Evolutionary conservation across 352 stramenopile species (phyloP).

Genomic region (Plasmopara viticola): DNA sequence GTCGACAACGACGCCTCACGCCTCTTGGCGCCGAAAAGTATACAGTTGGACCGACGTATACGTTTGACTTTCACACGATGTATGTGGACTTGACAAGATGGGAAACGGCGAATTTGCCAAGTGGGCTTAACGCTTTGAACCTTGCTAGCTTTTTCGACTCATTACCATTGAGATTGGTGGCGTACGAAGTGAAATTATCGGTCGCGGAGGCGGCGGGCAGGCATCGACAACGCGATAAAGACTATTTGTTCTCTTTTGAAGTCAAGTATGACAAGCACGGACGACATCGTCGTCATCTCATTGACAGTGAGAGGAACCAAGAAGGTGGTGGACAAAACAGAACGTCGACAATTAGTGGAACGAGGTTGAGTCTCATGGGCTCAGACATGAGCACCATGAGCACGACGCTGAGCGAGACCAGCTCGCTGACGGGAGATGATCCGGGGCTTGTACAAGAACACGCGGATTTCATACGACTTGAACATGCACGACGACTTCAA

Average conservation of each 20-base stretch:
- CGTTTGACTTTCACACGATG: conserved; percentile 88
- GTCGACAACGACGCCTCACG: conserved; percentile 34
- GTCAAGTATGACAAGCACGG: conserved; percentile 41
- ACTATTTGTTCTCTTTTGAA: conserved; percentile 82
- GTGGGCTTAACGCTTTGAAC: conserved; percentile 59
- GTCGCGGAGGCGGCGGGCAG: conserved; percentile 13
- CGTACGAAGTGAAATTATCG: conserved; percentile 44
- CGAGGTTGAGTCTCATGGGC: conserved; percentile 18
- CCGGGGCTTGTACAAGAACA: conserved; percentile 24
- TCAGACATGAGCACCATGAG: conserved; percentile 48
- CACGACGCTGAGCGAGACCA: conserved; percentile 46
- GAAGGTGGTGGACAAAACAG: conserved; percentile 6
- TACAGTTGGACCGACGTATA: conserved; percentile 66
- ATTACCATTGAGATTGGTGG: conserved; percentile 60
- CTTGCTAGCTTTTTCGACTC: conserved; percentile 77
- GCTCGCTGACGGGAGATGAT: conserved; percentile 42
- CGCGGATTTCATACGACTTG: conserved; percentile 30
- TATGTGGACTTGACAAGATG: conserved; percentile 77
- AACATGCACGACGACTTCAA: conserved; percentile 40
- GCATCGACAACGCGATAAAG: conserved; percentile 53
- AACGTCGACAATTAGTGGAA: conserved; percentile 13
- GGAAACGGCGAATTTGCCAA: conserved; percentile 75
- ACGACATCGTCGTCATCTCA: conserved; percentile 4
- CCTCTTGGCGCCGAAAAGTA: conserved; percentile 46
- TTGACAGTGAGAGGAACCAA: conserved; percentile 11